A percentile compares a stretch with the other conserved stretches of the same genome.
phyloP scores from a whole-genome alignment of 1,284 basidiomycete genomes.

The Malassezia japonica region DNA sequence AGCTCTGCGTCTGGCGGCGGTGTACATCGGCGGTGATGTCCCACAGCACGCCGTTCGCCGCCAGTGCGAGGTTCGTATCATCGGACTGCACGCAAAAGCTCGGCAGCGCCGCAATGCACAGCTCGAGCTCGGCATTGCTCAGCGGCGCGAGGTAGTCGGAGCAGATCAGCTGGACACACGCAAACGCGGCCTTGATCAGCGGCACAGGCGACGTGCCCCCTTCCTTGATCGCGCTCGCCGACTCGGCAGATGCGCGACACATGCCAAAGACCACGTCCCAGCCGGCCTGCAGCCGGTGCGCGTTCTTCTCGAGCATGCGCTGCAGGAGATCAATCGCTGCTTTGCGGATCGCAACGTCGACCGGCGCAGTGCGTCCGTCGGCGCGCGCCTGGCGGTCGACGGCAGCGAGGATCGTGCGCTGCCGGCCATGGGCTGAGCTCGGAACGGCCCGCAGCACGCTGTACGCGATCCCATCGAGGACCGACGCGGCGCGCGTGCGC shows the following conservation, averaged over 20 bases:
- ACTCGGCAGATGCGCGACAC: conserved; percentile 28
- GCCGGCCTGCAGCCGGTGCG: conserved; percentile 76
- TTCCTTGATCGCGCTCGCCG: conserved; percentile 9
- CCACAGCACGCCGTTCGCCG: conserved; percentile 50
- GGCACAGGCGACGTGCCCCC: conserved; percentile 21
- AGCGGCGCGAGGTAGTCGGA: conserved; percentile 74
- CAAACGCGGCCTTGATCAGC: conserved; percentile 74
- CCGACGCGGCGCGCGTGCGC: conserved; percentile 74
- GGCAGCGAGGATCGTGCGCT: conserved; percentile 70
- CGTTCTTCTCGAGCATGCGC: conserved; percentile 72
- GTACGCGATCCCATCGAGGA: conserved; percentile 69
- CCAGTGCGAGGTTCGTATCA: conserved; percentile 90
- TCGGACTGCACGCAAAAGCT: conserved; percentile 75
- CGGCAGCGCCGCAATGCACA: conserved; percentile 79
- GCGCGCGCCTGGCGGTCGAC: conserved; percentile 69
- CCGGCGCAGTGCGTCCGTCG: conserved; percentile 48
- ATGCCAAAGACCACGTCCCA: conserved; percentile 90
- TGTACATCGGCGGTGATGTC: conserved; percentile 42
- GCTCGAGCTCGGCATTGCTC: conserved; percentile 66
- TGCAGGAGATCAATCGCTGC: conserved; percentile 81
- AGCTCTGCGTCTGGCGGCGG: conserved; percentile 16
- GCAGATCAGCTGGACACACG: conserved; percentile 84
- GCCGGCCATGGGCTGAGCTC: conserved; percentile 53
- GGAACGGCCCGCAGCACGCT: conserved; percentile 58
- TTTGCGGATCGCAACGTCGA: conserved; percentile 62